Evolutionary conservation across 495 filamentous ascomycete genomes (phyloP), one percentile per base, ranked within the genome.

Genomic region (Hamigera avellanea): DNA sequence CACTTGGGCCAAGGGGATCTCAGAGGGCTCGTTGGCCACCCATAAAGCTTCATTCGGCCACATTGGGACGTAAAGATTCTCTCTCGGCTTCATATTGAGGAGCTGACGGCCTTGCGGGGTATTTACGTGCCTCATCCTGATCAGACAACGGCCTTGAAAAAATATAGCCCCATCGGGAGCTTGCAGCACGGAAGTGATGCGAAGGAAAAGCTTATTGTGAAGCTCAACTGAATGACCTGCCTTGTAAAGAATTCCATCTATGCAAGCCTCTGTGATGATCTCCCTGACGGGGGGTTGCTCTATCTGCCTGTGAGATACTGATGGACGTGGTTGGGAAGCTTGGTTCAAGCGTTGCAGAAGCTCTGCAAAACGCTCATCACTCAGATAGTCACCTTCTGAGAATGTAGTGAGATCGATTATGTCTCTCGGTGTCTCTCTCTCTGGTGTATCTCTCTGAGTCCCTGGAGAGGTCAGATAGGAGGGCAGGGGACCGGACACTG

Each of bases 261-360:
- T 16, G 36, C 54, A 54, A n/a, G 39, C 50, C n/a, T 42, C 50
- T 2, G 45, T 48, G 7, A 45, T 37, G 32, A 66, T 61, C 4
- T 37, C 48, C 32, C 26, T 49, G 12, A 2, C n/a, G 9, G 3
- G 33, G 6, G 6, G 7, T 19, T 33, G 31, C 14, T 32, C 14
- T 8, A 32, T 32, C 29, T 14, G 8, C n/a, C n/a, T 30, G 5
- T 6, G 5, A 8, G 30, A 7, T 21, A n/a, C 6, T 35, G 16
- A 18, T 25, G 21, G 8, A n/a, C 8, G 8, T 35, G 16, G 33
- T 12, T 15, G 7, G 6, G 12, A n/a, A 25, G n/a, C 27, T 1
- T 28, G 2, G 21, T 33, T 19, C 48, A 41, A 48, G 10, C 23
- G 29, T 2, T 33, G 33, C 0, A 50, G 26, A 1, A 50, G 37